phyloP scores from a whole-genome alignment of 2,329 filamentous ascomycete genomes.

The Mycogone perniciosa region DNA sequence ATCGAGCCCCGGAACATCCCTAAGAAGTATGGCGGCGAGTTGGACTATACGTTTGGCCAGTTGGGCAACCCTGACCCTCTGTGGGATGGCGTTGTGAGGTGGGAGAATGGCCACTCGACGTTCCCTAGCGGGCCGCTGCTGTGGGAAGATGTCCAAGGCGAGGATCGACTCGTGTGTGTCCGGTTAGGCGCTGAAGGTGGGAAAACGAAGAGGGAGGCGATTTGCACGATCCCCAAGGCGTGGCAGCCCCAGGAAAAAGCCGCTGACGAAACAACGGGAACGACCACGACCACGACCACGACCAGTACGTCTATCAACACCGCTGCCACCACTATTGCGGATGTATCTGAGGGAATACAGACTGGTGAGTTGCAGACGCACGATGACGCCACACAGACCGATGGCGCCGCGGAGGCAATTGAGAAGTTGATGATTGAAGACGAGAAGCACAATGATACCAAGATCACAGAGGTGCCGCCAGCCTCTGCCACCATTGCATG shows the following conservation, averaged over 20 bases:
- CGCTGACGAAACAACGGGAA: constrained; percentile 8
- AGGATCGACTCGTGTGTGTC: constrained; percentile 44
- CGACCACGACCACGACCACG: constrained; percentile 4
- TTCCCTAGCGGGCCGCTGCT: constrained; percentile 53
- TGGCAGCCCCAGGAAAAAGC: constrained; percentile 16
- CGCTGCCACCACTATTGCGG: constrained; percentile 3
- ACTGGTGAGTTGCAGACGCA: constrained; percentile 13
- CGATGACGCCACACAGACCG: constrained; percentile 24
- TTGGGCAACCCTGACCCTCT: constrained; percentile 64
- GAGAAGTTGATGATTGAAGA: constrained; percentile 28
- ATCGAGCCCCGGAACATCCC: constrained; percentile 81
- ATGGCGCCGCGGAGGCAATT: constrained; percentile 23
- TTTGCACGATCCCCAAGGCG: constrained; percentile 46
- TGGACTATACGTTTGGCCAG: constrained; percentile 77
- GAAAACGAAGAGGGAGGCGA: constrained; percentile 37
- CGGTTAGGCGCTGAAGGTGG: constrained; percentile 44
- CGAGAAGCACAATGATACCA: constrained; percentile 15
- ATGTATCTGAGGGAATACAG: constrained; percentile 23
- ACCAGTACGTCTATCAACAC: constrained; percentile 5
- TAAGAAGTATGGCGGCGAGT: constrained; percentile 78
- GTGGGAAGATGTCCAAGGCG: constrained; percentile 47
- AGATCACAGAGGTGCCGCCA: constrained; percentile 1
- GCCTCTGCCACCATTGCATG: constrained; percentile 1
- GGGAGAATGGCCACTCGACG: constrained; percentile 44
- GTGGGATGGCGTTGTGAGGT: constrained; percentile 43